Evolutionary conservation across 306 rosid genomes (phyloP).

Genomic region (Castanospermum australe): DNA sequence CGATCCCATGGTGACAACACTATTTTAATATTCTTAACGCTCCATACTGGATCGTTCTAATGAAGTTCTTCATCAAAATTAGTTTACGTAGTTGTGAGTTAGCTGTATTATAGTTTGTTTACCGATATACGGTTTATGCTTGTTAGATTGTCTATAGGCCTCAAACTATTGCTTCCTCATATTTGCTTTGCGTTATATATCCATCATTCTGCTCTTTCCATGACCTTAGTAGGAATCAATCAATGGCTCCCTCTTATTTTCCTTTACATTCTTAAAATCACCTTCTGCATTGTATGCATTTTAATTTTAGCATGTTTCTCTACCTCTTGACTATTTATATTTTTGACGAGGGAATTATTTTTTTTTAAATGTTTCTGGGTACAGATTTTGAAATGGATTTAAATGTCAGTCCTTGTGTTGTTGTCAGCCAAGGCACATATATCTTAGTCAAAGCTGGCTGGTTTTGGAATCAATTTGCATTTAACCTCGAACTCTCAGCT

Average conservation of each 20-base stretch:
- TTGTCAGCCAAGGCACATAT: conserved; percentile 7
- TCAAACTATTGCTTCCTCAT: too few relatives aligned
- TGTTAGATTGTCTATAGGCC: too few relatives aligned
- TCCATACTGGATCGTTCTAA: too few relatives aligned
- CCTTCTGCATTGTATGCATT: background rate
- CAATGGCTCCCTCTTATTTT: background rate
- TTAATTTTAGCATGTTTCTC: background rate
- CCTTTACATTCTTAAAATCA: background rate
- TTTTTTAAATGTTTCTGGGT: too few relatives aligned
- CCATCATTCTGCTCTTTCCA: background rate
- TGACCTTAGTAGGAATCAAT: too few relatives aligned
- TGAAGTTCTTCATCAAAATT: too few relatives aligned
- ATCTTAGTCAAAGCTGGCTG: conserved; percentile 24
- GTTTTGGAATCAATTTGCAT: conserved; percentile 23
- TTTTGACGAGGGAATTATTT: too few relatives aligned
- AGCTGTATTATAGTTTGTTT: too few relatives aligned
- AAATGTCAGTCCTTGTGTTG: background rate
- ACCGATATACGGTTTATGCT: too few relatives aligned
- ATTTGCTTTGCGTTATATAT: background rate
- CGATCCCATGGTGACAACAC: too few relatives aligned
- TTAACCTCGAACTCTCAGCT: background rate
- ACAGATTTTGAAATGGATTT: conserved; percentile 21
- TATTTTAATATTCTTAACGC: too few relatives aligned
- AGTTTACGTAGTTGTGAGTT: too few relatives aligned
- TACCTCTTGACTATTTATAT: background rate